Evolutionary conservation across 2,329 filamentous ascomycete genomes (phyloP), one percentile per base, ranked within the genome.

Genomic region (Aspergillus sp.): DNA sequence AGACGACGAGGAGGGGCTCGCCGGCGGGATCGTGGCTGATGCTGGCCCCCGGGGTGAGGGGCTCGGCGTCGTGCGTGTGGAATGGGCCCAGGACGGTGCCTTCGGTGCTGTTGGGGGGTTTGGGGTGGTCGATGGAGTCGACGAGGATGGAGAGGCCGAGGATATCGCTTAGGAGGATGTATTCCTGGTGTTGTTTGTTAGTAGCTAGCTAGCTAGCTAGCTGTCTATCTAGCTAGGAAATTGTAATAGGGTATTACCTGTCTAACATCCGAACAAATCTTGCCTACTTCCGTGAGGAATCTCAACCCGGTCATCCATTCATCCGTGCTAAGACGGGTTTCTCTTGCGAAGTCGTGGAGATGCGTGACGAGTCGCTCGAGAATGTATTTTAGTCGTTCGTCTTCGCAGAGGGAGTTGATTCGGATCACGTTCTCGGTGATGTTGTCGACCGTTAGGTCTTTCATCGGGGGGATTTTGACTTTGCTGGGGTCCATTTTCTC

Each of bases 71-170:
- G 77, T 93, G 89, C 1, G 89, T 92, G 80, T 94, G 90, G 80
- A 93, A 94, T 39, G 91, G 91, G 0, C 91, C 91, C 0, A 94
- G 84, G 10, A 95, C 89, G 0, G 90, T 91, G 60, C 91, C 90
- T 75, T 94, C 90, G 25, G 91, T 95, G 28, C 83, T 83, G 47
- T 80, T 75, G 0, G 85, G 72, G 0, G 89, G 90, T 73, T 92
- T 94, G 25, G 91, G 91, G 78, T 94, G 90, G 79, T 92, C 89
- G 80, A 95, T 93, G 67, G 83, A 86, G 78, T 95, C 91, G 66
- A 95, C 88, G 4, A 95, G 85, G 61, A 93, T 84, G 21, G 89
- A 92, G 38, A 95, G 85, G 41, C 91, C 91, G 21, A 94, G 84
- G 45, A 91, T 83, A 76, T 95, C 91, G 66, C 88, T 91, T 64